Evolutionary conservation across 1,284 basidiomycete species (phyloP), one percentile per base, ranked within the genome.

Genomic region (Trichosporon coremiiforme): DNA sequence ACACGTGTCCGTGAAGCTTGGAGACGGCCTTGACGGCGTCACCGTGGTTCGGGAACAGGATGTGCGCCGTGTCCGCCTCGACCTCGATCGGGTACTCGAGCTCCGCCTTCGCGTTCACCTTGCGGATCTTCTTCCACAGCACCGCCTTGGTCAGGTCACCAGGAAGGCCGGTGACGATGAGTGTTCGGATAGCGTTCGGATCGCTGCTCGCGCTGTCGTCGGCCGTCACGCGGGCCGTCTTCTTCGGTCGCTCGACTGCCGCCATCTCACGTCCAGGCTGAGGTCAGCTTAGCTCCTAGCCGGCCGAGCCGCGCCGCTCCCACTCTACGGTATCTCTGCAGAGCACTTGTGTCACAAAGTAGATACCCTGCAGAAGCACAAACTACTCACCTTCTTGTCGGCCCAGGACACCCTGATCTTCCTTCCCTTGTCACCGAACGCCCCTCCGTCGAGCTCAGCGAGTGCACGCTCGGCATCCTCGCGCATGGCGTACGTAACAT

Each of bases 1-100:
- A 98, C 53, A 95, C 90, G 80, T 97, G 94, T 0, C 93, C 93
- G 79, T 99, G 94, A 0, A 99, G 88, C 84, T 94, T 95, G 70
- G 84, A 85, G 35, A 93, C 88, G 1, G 91, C 91, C 22, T 90
- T 88, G 65, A 88, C 86, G 0, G 95, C 94, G 68, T 88, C 85
- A 4, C 86, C 86, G 9, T 94, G 90, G 0, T 88, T 89, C 1
- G 87, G 84, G 82, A 96, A 97, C 33, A 94, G 78, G 55, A 92
- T 89, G 75, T 93, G 87, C 2, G 94, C 95, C 9, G 65, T 57
- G 38, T 53, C 57, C 33, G 71, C 66, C 12, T 84, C 84, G 12
- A 78, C 80, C 75, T 89, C 87, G 0, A 87, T 81, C 0, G 91
- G 91, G 87, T 88, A 93, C 9, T 75, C 66, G 6, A 85, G 64